These are phyloP conservation scores for Pachyrhizus erosus DNA, from an alignment of 306 rosid genomes.

Conservation along the genomic window DNA sequence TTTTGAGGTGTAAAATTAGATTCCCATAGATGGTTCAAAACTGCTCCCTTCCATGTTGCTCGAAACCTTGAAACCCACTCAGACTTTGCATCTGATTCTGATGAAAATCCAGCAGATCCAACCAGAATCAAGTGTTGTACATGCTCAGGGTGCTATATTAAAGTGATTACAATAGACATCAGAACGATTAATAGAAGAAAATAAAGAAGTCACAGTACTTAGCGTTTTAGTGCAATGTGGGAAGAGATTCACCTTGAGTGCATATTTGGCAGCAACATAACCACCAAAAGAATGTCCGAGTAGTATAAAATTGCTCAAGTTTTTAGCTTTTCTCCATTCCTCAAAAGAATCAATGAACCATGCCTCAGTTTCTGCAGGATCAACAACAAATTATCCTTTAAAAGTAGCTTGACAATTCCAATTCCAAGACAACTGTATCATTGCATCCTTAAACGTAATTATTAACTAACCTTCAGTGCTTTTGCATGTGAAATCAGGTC, in stretches of 20 bases:
- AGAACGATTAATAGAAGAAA: constrained; percentile 33
- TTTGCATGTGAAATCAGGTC: constrained; percentile 96
- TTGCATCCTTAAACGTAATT: constrained; percentile 4
- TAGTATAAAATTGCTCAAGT: constrained; percentile 79
- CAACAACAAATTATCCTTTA: constrained; percentile 39
- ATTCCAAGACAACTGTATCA: constrained; percentile 29
- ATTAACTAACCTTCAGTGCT: constrained; percentile 85
- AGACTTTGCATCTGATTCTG: constrained; percentile 61
- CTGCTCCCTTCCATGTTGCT: constrained; percentile 94
- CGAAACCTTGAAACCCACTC: constrained; percentile 67
- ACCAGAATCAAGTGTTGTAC: constrained; percentile 87
- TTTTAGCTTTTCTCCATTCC: constrained; percentile 97
- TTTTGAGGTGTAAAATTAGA: constrained; percentile 97
- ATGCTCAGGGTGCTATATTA: constrained; percentile 83
- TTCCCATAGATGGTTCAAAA: constrained; percentile 90
- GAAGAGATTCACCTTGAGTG: constrained; percentile 75
- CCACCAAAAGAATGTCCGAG: constrained; percentile 99
- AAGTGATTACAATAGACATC: constrained; percentile 42
- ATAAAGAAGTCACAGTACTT: not conserved
- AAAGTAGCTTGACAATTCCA: constrained; percentile 4
- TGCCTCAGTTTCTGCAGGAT: constrained; percentile 87
- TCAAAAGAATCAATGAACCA: constrained; percentile 98
- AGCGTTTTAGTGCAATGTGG: constrained; percentile 32
- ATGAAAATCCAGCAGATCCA: constrained; percentile 85
- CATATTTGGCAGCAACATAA: constrained; percentile 91